Percentiles rank a stretch among this genome's conserved stretches.
Conservation (phyloP, 2,329 filamentous ascomycete species). For the Ascochyta koolunga region DNA sequence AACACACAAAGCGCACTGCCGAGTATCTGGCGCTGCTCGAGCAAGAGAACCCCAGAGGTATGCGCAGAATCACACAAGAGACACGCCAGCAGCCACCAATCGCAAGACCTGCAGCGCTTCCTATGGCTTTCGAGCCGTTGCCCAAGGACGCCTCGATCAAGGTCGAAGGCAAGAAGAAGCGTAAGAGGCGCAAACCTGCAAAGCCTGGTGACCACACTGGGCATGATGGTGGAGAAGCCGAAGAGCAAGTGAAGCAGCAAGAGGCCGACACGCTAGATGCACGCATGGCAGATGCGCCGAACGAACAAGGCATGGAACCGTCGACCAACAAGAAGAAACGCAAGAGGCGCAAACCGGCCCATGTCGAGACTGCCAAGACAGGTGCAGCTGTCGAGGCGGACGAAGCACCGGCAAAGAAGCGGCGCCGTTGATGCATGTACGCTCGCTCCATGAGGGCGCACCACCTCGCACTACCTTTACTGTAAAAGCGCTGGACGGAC, state of each 20-base stretch:
- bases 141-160: not conserved
- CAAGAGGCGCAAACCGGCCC: conserved; percentile 22
- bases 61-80: conserved; percentile 17
- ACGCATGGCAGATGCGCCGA: conserved; percentile 1
- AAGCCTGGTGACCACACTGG: conserved; percentile 3
- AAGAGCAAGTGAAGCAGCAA: not conserved
- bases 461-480: not conserved
- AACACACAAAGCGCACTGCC: conserved; percentile 39
- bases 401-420: conserved; percentile 24
- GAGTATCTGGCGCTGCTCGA: conserved; percentile 39
- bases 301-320: conserved; percentile 2
- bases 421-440: conserved; percentile 20
- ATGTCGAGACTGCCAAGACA: conserved; percentile 11
- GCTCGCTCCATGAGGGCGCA: not conserved
- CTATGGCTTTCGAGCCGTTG: conserved; percentile 6
- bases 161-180: conserved; percentile 28
- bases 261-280: not conserved
- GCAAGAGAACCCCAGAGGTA: conserved; percentile 27
- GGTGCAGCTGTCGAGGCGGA: conserved; percentile 4
- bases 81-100: conserved; percentile 22
- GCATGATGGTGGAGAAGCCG: not conserved
- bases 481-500: not conserved
- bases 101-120: conserved; percentile 26
- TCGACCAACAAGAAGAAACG: conserved; percentile 30
- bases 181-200: conserved; percentile 27